Base-by-base conservation (phyloP, 1,139 yeast genomes). In the Hansenula sp. region DNA sequence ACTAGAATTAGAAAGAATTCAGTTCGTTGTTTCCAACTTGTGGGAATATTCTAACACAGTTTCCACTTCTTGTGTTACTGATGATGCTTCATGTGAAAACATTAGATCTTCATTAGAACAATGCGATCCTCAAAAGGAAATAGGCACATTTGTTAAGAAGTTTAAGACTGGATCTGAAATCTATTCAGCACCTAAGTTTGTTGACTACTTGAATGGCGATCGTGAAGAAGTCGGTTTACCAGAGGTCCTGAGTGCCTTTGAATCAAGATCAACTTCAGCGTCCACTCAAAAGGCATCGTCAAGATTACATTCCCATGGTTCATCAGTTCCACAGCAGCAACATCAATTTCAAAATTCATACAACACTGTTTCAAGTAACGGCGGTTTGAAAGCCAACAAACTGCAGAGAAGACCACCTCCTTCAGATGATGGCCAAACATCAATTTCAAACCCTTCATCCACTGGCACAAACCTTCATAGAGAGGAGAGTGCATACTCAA, bases 11-110 rank as follows among this genome's bases (percentile, higher is more conserved):
- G 90, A 87, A 56, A 75, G 96, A 51, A 79, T 90, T 44, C 85
- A 85, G 55, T 76, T 83, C 47, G 61, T 88, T 46, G 88, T 90
- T 57, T 72, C 85, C 16, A 87, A 84, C 57, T 65, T 94, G 51
- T 94, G 96, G 84, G 85, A 83, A 37, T 91, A 76, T 61, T 83
- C 96, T 43, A 89, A 89, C 61, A 74, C 82, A 42, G 72, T 85
- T 12, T 87, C 95, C 5, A 75, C 89, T 0, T 74, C 83, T 6
- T 88, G 96, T 60, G 93, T 89, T 25, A 80, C 80, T 41, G 85
- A 84, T 54, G 96, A 88, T 58, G 86, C 81, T 47, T 67, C 81
- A 5, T 86, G 86, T 43, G 96, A 89, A 59, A 70, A 72, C 47
- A 77, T 90, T 16, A 74, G 96, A 45, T 65, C 80, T 9, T 66